A percentile compares a stretch with the other conserved stretches of the same genome.
phyloP scores from a whole-genome alignment of 352 stramenopile genomes.

The Phytopythium aichiense region DNA sequence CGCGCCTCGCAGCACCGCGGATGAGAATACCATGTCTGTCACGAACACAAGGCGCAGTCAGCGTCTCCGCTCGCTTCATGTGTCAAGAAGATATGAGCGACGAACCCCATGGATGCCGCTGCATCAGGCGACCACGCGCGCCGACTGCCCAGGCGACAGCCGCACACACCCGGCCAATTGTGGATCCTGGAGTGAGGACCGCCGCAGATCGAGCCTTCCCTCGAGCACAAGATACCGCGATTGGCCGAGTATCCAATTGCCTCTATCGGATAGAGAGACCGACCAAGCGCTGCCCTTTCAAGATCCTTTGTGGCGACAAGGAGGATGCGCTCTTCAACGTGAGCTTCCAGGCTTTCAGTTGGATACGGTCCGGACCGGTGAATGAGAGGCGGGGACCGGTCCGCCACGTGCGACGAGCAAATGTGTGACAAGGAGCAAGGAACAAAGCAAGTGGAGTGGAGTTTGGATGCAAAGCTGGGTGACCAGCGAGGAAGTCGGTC shows the following conservation, averaged over 20 bases:
- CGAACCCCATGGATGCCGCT: constrained; percentile 4
- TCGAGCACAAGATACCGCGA: neutral
- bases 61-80: neutral
- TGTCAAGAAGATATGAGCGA: neutral
- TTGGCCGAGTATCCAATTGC: neutral
- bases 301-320: neutral
- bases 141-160: neutral
- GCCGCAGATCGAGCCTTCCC: neutral
- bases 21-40: neutral
- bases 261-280: neutral
- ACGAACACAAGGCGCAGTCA: neutral
- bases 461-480: too few relatives aligned
- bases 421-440: neutral
- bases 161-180: neutral
- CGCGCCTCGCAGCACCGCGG: neutral
- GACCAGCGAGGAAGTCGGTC: too few relatives aligned
- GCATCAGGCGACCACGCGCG: neutral
- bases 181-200: neutral
- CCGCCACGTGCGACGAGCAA: neutral
- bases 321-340: constrained; percentile 5
- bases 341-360: neutral
- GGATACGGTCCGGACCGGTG: constrained; percentile 1
- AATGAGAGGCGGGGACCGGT: neutral
- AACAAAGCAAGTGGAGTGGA: neutral
- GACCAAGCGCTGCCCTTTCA: constrained; percentile 8